phyloP scores from a whole-genome alignment of 2,329 filamentous ascomycete genomes.

The Colletotrichum eremochloae region DNA sequence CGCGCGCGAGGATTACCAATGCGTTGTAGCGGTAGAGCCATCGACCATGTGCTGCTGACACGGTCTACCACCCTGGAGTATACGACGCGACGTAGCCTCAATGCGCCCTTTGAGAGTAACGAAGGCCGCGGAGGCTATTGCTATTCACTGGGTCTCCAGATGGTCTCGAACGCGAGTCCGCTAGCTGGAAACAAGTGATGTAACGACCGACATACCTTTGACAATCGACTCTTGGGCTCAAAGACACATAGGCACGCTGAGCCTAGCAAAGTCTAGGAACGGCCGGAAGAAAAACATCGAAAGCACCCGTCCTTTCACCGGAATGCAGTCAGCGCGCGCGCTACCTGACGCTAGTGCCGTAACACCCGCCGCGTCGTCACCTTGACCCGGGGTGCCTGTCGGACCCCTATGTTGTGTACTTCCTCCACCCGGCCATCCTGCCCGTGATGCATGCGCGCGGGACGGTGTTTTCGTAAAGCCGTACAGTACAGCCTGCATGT shows the following conservation, averaged over 20 bases:
- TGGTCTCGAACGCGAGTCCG: neutral
- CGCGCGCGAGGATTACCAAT: constrained; percentile 37
- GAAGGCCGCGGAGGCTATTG: neutral
- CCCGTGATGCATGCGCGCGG: neutral
- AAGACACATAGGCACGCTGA: neutral
- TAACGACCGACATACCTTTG: neutral
- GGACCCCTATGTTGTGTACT: constrained; percentile 18
- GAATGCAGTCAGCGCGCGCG: constrained; percentile 10
- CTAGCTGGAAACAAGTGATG: neutral
- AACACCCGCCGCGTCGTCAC: constrained; percentile 30
- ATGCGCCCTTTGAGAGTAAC: neutral
- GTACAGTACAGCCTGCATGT: neutral
- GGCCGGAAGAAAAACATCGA: neutral
- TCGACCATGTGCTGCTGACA: neutral
- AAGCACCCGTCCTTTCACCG: neutral
- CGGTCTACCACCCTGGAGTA: neutral
- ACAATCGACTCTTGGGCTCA: neutral
- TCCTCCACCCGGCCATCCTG: neutral
- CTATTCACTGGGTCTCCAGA: neutral
- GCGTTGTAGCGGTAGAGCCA: constrained; percentile 1
- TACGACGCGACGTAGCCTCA: constrained; percentile 19
- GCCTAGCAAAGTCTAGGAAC: neutral
- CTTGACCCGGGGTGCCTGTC: constrained; percentile 25
- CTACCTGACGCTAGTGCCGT: constrained; percentile 28
- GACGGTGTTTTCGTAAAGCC: neutral